Percentiles rank a stretch among this genome's conserved stretches.
Conservation (phyloP, 345 rosid species). For the Camelina sativa region DNA sequence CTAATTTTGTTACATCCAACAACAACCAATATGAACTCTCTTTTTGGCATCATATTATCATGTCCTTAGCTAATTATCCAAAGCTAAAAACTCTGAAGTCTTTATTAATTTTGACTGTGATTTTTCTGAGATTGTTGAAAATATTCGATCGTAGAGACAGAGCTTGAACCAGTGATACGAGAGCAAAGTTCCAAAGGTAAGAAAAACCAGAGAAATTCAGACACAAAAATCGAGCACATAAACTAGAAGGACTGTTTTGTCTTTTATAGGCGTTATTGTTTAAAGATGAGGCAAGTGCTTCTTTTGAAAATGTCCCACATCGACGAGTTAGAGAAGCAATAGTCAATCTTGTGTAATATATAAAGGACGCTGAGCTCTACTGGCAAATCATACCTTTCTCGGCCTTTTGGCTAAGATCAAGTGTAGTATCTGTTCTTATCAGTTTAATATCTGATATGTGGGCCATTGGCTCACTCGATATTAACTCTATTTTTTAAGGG, state of each 20-base stretch:
- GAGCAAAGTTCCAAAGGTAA: not conserved
- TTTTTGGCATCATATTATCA: slow-evolving; percentile 30
- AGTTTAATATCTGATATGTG: slow-evolving; percentile 66
- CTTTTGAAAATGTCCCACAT: slow-evolving; percentile 15
- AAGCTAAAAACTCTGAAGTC: slow-evolving; percentile 3
- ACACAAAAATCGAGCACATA: too few relatives aligned
- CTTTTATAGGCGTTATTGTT: not conserved
- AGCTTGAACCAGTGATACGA: not conserved
- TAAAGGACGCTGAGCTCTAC: rapidly evolving
- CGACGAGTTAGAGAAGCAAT: not conserved
- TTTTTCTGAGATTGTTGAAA: not conserved
- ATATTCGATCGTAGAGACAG: not conserved
- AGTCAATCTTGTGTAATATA: not conserved
- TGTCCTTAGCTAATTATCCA: slow-evolving; percentile 14
- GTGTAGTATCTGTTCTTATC: slow-evolving; percentile 70
- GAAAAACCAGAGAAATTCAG: too few relatives aligned
- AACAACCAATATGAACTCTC: slow-evolving; percentile 32
- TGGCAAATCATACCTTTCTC: not conserved
- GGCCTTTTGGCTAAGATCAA: slow-evolving; percentile 80
- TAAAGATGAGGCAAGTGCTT: not conserved
- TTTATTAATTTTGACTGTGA: not conserved
- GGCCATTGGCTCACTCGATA: slow-evolving; percentile 31
- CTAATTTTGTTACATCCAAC: slow-evolving; percentile 39
- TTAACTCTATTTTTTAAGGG: slow-evolving; percentile 13
- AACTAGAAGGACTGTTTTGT: not conserved